These are phyloP conservation scores for Lignosus rhinocerotis DNA, from an alignment of 1,284 basidiomycete species.

Conservation along the genomic window DNA sequence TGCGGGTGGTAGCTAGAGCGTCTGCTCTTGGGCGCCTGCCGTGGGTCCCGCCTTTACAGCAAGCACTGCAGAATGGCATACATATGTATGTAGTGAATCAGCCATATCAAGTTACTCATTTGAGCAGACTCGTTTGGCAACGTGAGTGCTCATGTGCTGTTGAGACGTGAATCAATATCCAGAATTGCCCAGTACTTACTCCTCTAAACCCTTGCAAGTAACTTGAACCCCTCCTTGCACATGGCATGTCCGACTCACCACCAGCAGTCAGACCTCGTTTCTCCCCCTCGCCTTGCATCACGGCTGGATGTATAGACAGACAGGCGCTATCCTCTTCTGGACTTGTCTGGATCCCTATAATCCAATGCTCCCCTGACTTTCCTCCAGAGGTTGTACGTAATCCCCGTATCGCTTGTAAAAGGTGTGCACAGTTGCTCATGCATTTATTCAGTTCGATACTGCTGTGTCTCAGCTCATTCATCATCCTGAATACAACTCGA, in stretches of 20 bases:
- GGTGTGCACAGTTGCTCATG: background rate
- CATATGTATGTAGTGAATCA: too few relatives aligned
- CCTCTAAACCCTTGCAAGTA: too few relatives aligned
- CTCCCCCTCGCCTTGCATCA: slow-evolving; percentile 13
- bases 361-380: slow-evolving; percentile 44
- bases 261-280: slow-evolving; percentile 13
- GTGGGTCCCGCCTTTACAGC: too few relatives aligned
- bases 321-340: background rate
- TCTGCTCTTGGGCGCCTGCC: too few relatives aligned
- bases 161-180: too few relatives aligned
- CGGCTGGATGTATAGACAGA: background rate
- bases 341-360: slow-evolving; percentile 38
- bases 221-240: too few relatives aligned
- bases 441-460: slow-evolving; percentile 54
- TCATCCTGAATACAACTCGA: slow-evolving; percentile 84
- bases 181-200: too few relatives aligned
- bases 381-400: slow-evolving; percentile 42
- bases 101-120: too few relatives aligned
- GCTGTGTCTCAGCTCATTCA: slow-evolving; percentile 67
- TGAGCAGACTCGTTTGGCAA: too few relatives aligned
- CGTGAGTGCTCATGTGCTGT: too few relatives aligned
- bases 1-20: too few relatives aligned
- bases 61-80: too few relatives aligned
- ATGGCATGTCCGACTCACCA: background rate
- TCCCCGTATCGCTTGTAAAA: background rate